Percentiles rank a stretch among this genome's conserved stretches.
Conservation (phyloP, 306 rosid species). For the Lithocarpus polystachyus region DNA sequence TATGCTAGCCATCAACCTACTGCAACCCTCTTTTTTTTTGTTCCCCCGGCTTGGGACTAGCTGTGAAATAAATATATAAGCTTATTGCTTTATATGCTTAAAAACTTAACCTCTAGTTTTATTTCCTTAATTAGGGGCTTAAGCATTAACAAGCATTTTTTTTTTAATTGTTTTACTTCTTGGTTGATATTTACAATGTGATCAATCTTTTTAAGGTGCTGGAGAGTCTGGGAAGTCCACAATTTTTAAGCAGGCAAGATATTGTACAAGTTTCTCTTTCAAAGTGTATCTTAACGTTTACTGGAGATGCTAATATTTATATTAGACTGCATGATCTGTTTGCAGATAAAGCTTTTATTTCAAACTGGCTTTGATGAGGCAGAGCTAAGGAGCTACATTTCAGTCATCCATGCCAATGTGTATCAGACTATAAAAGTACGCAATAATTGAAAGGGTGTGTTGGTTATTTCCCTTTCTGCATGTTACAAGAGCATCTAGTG, state of each 20-base stretch:
- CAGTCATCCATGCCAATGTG: conserved; percentile 97
- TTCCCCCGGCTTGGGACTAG: too few species aligned
- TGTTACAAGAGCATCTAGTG: conserved; percentile 44
- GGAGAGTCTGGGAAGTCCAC: conserved; percentile 99
- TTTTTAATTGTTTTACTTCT: not conserved
- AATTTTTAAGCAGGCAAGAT: conserved; percentile 87
- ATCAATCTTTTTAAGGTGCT: conserved; percentile 49
- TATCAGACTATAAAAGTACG: conserved; percentile 99
- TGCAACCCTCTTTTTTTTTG: too few species aligned
- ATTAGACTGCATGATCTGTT: not conserved
- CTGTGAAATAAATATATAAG: not conserved
- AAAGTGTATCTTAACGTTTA: conserved; percentile 7
- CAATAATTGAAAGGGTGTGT: conserved; percentile 99
- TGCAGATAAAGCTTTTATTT: conserved; percentile 93
- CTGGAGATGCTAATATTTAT: conserved; percentile 7
- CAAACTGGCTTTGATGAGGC: conserved; percentile 97
- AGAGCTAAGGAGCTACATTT: conserved; percentile 82
- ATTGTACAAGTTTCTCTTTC: conserved; percentile 9
- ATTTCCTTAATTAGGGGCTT: not conserved
- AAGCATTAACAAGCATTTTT: not conserved
- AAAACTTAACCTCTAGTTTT: not conserved
- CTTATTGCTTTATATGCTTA: not conserved
- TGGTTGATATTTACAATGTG: conserved; percentile 16
- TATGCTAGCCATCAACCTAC: too few species aligned
- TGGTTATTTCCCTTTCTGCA: conserved; percentile 80